phyloP scores from a whole-genome alignment of 1,284 basidiomycete genomes.

The Polyporus tsugae region DNA sequence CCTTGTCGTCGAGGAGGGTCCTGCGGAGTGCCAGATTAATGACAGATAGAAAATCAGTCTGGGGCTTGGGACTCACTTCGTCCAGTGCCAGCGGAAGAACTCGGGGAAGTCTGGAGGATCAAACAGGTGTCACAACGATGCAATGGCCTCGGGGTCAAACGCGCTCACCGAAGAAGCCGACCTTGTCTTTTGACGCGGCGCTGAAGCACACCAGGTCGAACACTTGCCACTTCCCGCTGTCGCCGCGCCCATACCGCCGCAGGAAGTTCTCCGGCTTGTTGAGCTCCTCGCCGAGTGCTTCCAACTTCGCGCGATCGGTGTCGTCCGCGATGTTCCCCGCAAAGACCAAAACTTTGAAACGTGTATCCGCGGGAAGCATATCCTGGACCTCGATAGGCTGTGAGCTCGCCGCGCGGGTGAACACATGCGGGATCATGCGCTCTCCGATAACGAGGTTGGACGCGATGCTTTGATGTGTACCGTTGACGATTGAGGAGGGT shows the following conservation, averaged over 20 bases:
- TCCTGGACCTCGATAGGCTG: slow-evolving; percentile 75
- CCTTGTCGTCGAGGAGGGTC: slow-evolving; percentile 45
- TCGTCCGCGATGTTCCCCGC: slow-evolving; percentile 56
- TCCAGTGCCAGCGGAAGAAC: slow-evolving; percentile 10
- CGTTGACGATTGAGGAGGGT: slow-evolving; percentile 58
- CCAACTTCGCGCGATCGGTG: slow-evolving; percentile 49
- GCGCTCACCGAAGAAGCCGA: slow-evolving; percentile 48
- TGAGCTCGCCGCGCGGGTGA: slow-evolving; percentile 71
- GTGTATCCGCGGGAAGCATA: slow-evolving; percentile 68
- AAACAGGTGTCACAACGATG: neutral
- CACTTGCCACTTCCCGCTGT: slow-evolving; percentile 53
- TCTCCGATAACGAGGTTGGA: slow-evolving; percentile 61
- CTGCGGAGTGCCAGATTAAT: slow-evolving; percentile 21
- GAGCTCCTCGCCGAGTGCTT: slow-evolving; percentile 54
- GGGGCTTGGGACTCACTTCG: neutral
- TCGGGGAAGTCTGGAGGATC: slow-evolving; percentile 8
- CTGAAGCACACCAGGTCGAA: slow-evolving; percentile 66
- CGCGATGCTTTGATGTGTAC: slow-evolving; percentile 54
- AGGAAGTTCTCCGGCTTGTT: slow-evolving; percentile 48
- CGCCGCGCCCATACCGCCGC: slow-evolving; percentile 38
- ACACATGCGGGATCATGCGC: slow-evolving; percentile 64
- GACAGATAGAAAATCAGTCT: neutral
- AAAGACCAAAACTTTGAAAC: slow-evolving; percentile 65
- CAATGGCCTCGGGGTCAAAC: neutral
- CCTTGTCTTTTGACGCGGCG: slow-evolving; percentile 53